Evolutionary conservation across 371 early-diverging fungal species (phyloP), one percentile per base, ranked within the genome.

Genomic region (Apophysomyces elegans): DNA sequence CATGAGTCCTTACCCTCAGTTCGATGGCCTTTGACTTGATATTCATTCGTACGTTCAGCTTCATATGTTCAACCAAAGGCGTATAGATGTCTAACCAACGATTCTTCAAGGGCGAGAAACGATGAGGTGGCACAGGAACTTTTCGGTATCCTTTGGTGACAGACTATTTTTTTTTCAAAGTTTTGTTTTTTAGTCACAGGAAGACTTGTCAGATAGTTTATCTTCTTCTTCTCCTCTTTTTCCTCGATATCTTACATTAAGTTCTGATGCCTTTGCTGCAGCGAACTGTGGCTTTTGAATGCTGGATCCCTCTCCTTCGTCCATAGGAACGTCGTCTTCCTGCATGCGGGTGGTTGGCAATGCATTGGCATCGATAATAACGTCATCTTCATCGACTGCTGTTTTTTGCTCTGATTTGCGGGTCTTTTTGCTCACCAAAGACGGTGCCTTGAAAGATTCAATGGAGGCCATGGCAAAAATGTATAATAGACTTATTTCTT

Each of bases 41-140:
- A 81, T 99, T 99, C 94, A 99, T 96, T 62, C 99, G 89, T 26
- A 99, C 91, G 79, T 99, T 97, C 41, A 99, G 84, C 65, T 96
- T 94, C 80, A 99, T 90, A 71, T 97, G 94, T 75, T 98, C 96
- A 7, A 99, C 99, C 37, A 99, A 84, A n/a, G 99, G 99, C 37
- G 98, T 91, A 83, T 99, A 99, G 70, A 99, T 91, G 74, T 99
- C 95, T 70, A 98, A 72, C 99, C 99, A 99, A 60, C 94, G 88
- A 59, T 92, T 89, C 78, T 96, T 98, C 54, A 99, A 83, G 14
- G 96, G 95, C 14, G 94, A 86, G 72, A 99, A 79, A 65, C 98
- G 91, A 73, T 97, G 93, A 43, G 91, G 90, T 26, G 99, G 99
- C 65, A 99, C 93, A 37, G 93, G 91, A 59, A 98, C 86, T 69